Evolutionary conservation across 176 grass and related monocot species (phyloP), one percentile per base, ranked within the genome.

Genomic region (Neostapfia colusana): DNA sequence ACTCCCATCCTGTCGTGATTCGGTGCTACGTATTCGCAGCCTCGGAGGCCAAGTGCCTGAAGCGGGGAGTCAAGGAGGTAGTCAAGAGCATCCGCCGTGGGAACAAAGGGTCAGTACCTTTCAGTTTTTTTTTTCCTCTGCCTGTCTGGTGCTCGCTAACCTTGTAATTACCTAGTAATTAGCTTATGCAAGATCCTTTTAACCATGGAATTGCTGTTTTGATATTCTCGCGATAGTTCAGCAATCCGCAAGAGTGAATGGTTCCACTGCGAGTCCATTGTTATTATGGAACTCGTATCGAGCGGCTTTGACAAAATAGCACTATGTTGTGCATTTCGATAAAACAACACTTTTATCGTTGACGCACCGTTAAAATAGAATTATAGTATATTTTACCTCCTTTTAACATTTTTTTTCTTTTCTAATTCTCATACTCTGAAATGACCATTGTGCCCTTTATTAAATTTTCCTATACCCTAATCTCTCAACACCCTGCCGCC

Each of bases 61-160:
- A 93, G 81, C 86, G 95, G 70, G 95, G 95, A 42, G 95, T 99
- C 63, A 95, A 99, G 76, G 95, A 99, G 84, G 91, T 99, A 8
- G 95, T 95, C 46, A 99, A 99, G 89, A 99, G 91, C 67, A 93
- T 99, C 51, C 89, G 95, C 50, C 82, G 91, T 44, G 89, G 89
- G 58, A 88, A 88, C 59, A 99, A 92, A 85, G 91, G 91, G 91
- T 92, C 49, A 10, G 80, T 38, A 63, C 65, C 53, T 62, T 38
- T 68, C 31, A 41, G 14, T n/a, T n/a, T n/a, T 46, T 63, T 14
- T 63, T 23, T 72, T 7, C 15, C 15, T 28, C 41, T 50, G 23
- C 34, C 13, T 72, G 15, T 63, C 10, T 3, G 42, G 18, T 36
- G 43, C 24, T 20, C 27, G 37, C 0, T 77, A n/a, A 54, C 38